Evolutionary conservation across 768 basidiomycete genomes (phyloP).

Genomic region (Tylopilus vinaceipallidus): DNA sequence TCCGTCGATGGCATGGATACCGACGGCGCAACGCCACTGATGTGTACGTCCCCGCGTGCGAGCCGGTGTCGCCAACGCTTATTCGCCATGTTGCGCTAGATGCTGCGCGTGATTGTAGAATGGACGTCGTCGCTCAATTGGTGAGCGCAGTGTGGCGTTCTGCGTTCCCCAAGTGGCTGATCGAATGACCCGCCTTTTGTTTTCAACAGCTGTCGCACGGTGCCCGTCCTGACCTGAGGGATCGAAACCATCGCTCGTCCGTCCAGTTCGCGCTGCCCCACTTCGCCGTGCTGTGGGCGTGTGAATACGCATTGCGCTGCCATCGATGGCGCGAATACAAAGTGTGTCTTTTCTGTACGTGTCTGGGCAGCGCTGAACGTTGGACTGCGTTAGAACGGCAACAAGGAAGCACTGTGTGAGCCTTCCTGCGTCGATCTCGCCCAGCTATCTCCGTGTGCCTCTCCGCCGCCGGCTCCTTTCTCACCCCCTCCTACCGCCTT

Average conservation of each 20-base stretch:
- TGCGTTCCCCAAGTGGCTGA: too few species aligned
- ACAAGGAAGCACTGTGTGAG: slow-evolving; percentile 27
- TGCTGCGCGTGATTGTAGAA: slow-evolving; percentile 69
- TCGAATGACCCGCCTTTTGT: slow-evolving; percentile 10
- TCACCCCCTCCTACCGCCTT: slow-evolving; percentile 33
- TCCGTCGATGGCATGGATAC: slow-evolving; percentile 73
- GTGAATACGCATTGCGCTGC: slow-evolving; percentile 62
- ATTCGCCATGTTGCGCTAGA: slow-evolving; percentile 41
- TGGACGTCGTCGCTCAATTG: slow-evolving; percentile 64
- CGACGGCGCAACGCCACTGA: slow-evolving; percentile 75
- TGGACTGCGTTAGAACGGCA: slow-evolving; percentile 26
- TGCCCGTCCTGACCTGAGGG: slow-evolving; percentile 71
- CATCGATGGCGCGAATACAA: slow-evolving; percentile 59
- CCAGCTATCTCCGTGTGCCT: slow-evolving; percentile 27
- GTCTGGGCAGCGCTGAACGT: slow-evolving; percentile 4
- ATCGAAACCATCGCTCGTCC: slow-evolving; percentile 69
- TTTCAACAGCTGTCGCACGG: slow-evolving; percentile 51
- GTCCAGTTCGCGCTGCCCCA: slow-evolving; percentile 67
- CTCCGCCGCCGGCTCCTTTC: slow-evolving; percentile 26
- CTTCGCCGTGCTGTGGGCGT: slow-evolving; percentile 64
- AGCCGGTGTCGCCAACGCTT: too few species aligned
- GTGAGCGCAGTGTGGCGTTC: slow-evolving; percentile 39
- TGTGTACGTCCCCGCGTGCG: slow-evolving; percentile 85
- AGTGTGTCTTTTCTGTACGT: slow-evolving; percentile 37
- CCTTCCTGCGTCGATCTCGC: slow-evolving; percentile 22